Percentiles rank a stretch among this genome's conserved stretches.
Evolutionary conservation across 352 stramenopile genomes (phyloP).

Genomic region (Phytopythium chamaehyphon): DNA sequence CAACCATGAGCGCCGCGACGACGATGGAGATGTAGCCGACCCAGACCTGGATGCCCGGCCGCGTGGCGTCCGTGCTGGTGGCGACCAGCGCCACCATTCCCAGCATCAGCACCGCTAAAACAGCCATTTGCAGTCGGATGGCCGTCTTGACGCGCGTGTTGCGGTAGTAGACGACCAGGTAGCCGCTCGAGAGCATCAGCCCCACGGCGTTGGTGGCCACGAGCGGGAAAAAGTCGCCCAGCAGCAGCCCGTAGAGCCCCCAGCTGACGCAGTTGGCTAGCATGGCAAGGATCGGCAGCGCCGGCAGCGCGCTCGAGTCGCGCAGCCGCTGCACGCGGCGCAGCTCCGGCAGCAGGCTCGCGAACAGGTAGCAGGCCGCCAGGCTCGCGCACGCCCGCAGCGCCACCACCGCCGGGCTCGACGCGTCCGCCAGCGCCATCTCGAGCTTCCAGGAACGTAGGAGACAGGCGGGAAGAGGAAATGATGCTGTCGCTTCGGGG

Average conservation of each 20-base stretch:
- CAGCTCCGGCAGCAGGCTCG: slow-evolving; percentile 36
- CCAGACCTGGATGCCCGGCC: slow-evolving; percentile 23
- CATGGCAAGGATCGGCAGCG: slow-evolving; percentile 55
- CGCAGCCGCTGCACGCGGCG: slow-evolving; percentile 27
- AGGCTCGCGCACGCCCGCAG: slow-evolving; percentile 39
- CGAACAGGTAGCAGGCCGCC: slow-evolving; percentile 41
- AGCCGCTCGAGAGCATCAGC: slow-evolving; percentile 33
- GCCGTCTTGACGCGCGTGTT: slow-evolving; percentile 8
- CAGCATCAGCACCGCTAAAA: slow-evolving; percentile 15
- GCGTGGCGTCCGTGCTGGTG: slow-evolving; percentile 16
- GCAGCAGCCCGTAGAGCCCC: slow-evolving; percentile 47
- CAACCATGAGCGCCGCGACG: slow-evolving; percentile 59
- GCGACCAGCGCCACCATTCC: slow-evolving; percentile 36
- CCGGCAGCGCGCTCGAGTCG: slow-evolving; percentile 25
- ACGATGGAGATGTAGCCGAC: slow-evolving; percentile 55
- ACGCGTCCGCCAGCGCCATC: slow-evolving; percentile 1
- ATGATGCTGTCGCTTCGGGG: not conserved
- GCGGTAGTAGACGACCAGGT: slow-evolving; percentile 43
- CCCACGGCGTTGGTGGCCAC: slow-evolving; percentile 47
- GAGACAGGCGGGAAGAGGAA: not conserved
- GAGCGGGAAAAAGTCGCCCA: slow-evolving; percentile 47
- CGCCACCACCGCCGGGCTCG: slow-evolving; percentile 16
- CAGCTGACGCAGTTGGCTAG: slow-evolving; percentile 56
- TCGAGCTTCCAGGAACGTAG: not conserved
- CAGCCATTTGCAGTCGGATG: slow-evolving; percentile 22